phyloP scores from a whole-genome alignment of 1,284 basidiomycete genomes.

The Tranzscheliella williamsii region DNA sequence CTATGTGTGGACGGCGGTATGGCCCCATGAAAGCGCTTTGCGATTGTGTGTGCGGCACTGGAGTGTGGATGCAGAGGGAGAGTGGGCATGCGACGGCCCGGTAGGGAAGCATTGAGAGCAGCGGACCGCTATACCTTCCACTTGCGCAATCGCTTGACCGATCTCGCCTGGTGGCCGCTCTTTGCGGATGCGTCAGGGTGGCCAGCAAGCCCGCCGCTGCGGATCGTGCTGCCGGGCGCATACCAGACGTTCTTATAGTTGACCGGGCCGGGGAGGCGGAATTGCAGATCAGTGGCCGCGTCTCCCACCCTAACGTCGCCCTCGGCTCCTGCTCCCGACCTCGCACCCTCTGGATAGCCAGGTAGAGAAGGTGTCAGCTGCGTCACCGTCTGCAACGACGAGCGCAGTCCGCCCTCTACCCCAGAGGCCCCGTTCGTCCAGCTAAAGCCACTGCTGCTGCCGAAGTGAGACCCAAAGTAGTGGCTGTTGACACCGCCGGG shows the following conservation, averaged over 20 bases:
- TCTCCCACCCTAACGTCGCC: neutral
- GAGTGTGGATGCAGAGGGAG: too few relatives aligned
- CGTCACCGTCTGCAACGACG: slow-evolving; percentile 12
- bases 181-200: neutral
- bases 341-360: neutral
- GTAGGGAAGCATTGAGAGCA: neutral
- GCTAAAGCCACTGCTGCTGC: neutral
- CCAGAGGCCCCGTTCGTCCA: too few relatives aligned
- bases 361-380: neutral
- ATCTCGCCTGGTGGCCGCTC: slow-evolving; percentile 12
- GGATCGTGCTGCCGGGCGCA: slow-evolving; percentile 29
- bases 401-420: slow-evolving; percentile 17
- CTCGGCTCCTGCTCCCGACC: neutral
- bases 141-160: slow-evolving; percentile 33
- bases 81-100: too few relatives aligned
- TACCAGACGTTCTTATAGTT: slow-evolving; percentile 52
- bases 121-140: slow-evolving; percentile 21
- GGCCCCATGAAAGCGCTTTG: too few relatives aligned
- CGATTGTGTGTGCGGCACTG: too few relatives aligned
- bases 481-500: slow-evolving; percentile 19
- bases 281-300: slow-evolving; percentile 7
- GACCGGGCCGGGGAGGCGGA: slow-evolving; percentile 33
- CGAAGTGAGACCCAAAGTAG: slow-evolving; percentile 19
- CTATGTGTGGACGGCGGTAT: too few relatives aligned
- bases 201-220: slow-evolving; percentile 18